Conservation (phyloP, 176 grass and related monocot genomes). For the Oropetium thomaeum region DNA sequence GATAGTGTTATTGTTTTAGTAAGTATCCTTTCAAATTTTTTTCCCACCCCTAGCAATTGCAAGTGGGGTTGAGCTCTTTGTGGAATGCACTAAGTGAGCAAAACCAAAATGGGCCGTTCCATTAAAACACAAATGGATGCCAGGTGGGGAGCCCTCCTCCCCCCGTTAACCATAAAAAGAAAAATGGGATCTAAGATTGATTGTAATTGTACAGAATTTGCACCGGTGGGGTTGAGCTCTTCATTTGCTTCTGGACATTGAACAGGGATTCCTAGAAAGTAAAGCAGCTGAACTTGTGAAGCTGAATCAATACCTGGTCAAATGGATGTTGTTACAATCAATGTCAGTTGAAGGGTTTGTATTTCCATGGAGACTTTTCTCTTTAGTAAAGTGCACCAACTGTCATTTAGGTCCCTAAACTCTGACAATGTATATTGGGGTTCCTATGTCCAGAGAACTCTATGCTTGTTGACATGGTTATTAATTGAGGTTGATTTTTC, state of each 20-base stretch:
- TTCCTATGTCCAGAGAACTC: no score
- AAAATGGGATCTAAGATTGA: background rate
- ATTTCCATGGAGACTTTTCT: background rate
- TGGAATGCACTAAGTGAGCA: background rate
- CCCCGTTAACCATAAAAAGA: no score
- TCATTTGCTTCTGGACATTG: constrained; percentile 18
- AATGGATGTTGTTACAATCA: background rate
- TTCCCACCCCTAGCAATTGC: background rate
- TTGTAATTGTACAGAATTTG: background rate
- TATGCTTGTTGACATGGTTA: no score
- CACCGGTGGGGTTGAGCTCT: background rate
- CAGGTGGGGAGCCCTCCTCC: no score
- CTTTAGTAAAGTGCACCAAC: constrained; percentile 12
- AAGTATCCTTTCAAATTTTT: background rate
- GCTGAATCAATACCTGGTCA: background rate
- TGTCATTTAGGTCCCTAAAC: no score
- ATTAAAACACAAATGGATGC: no score
- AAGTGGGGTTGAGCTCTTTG: background rate
- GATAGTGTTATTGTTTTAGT: background rate
- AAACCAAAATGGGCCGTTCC: background rate
- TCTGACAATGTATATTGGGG: no score
- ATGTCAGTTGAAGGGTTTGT: background rate
- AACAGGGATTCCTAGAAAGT: constrained; percentile 52
- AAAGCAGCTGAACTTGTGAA: background rate
- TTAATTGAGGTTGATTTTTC: no score